Conservation (phyloP, 805 yeast species). For the Lachancea lanzarotensis region DNA sequence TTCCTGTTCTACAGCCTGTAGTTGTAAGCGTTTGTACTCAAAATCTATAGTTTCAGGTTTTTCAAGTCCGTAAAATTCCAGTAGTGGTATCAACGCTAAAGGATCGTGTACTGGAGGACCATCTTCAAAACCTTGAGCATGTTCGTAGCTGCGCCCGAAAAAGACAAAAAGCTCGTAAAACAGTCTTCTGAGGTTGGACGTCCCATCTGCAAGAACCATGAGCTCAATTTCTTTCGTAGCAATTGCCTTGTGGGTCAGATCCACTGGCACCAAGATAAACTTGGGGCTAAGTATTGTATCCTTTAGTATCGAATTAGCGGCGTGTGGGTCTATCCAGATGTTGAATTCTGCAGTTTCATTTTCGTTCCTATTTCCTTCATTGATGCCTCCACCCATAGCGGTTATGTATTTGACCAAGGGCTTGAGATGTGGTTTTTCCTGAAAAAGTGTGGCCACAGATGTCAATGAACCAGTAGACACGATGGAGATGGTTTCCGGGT, state of each 20-base stretch:
- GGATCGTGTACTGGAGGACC: conserved; percentile 87
- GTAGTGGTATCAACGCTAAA: conserved; percentile 54
- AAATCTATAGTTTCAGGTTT: conserved; percentile 16
- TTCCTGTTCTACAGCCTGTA: conserved; percentile 26
- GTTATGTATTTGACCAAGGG: conserved; percentile 46
- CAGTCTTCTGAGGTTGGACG: conserved; percentile 45
- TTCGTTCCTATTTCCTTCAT: conserved; percentile 42
- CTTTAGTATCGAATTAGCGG: conserved; percentile 52
- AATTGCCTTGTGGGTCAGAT: conserved; percentile 61
- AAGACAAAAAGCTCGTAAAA: conserved; percentile 48
- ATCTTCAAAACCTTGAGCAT: conserved; percentile 35
- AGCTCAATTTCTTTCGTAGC: conserved; percentile 36
- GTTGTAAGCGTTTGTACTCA: conserved; percentile 21
- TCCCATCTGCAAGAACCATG: conserved; percentile 34
- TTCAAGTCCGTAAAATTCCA: conserved; percentile 38
- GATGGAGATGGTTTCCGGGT: conserved; percentile 47
- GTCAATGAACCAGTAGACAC: conserved; percentile 78
- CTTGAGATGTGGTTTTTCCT: conserved; percentile 47
- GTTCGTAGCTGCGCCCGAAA: conserved; percentile 42
- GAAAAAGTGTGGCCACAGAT: conserved; percentile 53
- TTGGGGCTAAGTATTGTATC: conserved; percentile 43
- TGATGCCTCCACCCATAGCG: conserved; percentile 69
- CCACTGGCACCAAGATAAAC: conserved; percentile 55
- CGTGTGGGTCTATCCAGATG: conserved; percentile 66
- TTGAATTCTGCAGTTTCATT: conserved; percentile 67